Base-by-base conservation (phyloP, 176 grass and related monocot species). In the Avena eriantha region DNA sequence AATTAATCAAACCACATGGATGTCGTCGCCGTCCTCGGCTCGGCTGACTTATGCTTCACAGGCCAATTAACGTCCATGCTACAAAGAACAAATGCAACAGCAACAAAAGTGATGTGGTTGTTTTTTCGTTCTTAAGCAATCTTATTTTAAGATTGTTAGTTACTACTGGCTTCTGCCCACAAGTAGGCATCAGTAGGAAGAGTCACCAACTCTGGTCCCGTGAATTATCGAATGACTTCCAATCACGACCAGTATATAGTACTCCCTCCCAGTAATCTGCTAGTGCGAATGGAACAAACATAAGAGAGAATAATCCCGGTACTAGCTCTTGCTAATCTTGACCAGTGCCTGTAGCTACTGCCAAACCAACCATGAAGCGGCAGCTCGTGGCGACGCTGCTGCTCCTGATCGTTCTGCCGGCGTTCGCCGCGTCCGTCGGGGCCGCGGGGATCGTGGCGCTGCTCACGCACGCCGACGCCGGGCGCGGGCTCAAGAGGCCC, bases 401-500 rank as follows among this genome's bases (percentile, higher is more conserved):
- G 14, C 22, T 95, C 47, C 34, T 95, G 22, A 24, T 88, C 82
- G 60, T 85, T n/a, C 88, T 93, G 46, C 85, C 86, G 31, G 85
- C 73, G 81, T 48, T 16, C 82, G 60, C 50, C 57, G 48, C 23
- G 48, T 54, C 74, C 22, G 66, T 48, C 26, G 54, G 88, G 60
- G 53, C 47, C 68, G 41, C 67, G 70, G 86, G 82, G 47, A 80
- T 78, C 69, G 53, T 85, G 69, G 75, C 87, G 23, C 69, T 81
- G 70, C 86, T 96, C 56, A 91, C 84, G 51, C 94, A 87, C 82
- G 84, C 90, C 31, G 84, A 96, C 86, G 81, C 87, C 74, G 73
- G 74, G 19, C 82, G 41, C 6, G 84, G 77, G 34, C 77, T 87
- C 51, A 82, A 47, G 51, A 75, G 61, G 56, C 88, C 90, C 8